Percentiles rank a stretch among this genome's conserved stretches.
Conservation (phyloP, 1,284 basidiomycete species). For the Trichosporon asahii region DNA sequence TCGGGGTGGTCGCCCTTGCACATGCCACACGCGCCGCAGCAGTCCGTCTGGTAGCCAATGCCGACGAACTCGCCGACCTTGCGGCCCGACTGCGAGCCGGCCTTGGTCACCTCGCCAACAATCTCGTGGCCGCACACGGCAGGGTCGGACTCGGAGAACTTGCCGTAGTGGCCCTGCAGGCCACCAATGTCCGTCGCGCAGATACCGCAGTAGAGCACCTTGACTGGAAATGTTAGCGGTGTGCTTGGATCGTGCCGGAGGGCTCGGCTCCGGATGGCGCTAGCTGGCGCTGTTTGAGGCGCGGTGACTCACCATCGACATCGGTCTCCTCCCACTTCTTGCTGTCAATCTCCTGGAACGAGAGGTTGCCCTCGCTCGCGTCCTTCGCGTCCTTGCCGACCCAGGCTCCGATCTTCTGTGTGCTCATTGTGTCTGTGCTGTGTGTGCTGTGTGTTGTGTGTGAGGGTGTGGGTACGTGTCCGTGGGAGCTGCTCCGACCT, state of each 20-base stretch:
- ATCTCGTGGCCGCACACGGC: conserved; percentile 36
- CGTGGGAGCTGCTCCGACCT: neutral
- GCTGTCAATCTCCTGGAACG: conserved; percentile 43
- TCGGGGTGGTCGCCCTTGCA: conserved; percentile 43
- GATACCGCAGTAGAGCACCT: conserved; percentile 20
- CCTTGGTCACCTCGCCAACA: conserved; percentile 32
- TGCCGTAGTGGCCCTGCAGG: conserved; percentile 24
- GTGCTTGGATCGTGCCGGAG: neutral
- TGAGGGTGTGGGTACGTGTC: neutral
- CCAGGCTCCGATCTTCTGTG: conserved; percentile 42
- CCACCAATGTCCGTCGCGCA: conserved; percentile 22
- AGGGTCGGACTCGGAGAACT: neutral
- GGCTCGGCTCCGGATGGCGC: neutral
- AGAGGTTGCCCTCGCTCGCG: conserved; percentile 47
- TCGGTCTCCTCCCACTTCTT: conserved; percentile 51
- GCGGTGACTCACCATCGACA: conserved; percentile 42
- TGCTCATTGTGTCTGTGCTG: neutral
- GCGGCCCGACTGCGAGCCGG: conserved; percentile 27
- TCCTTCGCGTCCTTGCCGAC: conserved; percentile 37
- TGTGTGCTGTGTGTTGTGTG: neutral
- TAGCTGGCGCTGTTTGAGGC: neutral
- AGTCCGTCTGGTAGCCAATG: conserved; percentile 55
- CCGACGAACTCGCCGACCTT: conserved; percentile 54
- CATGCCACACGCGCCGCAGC: conserved; percentile 49
- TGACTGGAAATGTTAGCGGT: conserved; percentile 13